Conservation (phyloP, 106 monocot genomes). For the Platanthera zijinensis region DNA sequence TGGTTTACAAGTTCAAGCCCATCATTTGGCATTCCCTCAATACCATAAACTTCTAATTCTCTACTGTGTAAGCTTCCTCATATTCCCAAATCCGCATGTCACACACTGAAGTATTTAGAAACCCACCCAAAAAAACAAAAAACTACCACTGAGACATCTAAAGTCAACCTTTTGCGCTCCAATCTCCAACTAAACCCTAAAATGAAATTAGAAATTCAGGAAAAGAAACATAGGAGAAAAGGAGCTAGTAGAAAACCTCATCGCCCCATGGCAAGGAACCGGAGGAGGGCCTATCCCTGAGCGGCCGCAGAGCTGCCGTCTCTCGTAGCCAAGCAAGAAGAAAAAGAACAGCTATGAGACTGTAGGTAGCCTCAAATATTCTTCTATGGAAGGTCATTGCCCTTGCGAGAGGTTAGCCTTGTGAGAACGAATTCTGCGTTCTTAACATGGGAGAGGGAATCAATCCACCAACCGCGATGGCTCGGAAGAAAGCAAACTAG, state of each 20-base stretch:
- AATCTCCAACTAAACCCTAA: neutral
- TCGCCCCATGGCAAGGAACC: slow-evolving; percentile 30
- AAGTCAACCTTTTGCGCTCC: neutral
- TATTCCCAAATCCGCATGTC: neutral
- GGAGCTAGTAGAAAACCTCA: slow-evolving; percentile 28
- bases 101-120: neutral
- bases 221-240: neutral
- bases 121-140: neutral
- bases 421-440: neutral
- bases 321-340: slow-evolving; percentile 18
- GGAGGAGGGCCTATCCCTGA: slow-evolving; percentile 36
- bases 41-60: neutral
- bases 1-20: neutral
- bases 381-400: slow-evolving; percentile 2
- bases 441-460: slow-evolving; percentile 9
- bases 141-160: neutral
- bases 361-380: neutral
- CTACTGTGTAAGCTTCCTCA: neutral
- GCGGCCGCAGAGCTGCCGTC: slow-evolving; percentile 46
- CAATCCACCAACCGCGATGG: neutral
- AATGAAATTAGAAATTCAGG: slow-evolving; percentile 1
- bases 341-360: neutral
- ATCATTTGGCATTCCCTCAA: neutral
- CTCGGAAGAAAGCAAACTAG: neutral
- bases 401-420: neutral